Base-by-base conservation (phyloP, 345 rosid species). In the Melastoma malabathricum region DNA sequence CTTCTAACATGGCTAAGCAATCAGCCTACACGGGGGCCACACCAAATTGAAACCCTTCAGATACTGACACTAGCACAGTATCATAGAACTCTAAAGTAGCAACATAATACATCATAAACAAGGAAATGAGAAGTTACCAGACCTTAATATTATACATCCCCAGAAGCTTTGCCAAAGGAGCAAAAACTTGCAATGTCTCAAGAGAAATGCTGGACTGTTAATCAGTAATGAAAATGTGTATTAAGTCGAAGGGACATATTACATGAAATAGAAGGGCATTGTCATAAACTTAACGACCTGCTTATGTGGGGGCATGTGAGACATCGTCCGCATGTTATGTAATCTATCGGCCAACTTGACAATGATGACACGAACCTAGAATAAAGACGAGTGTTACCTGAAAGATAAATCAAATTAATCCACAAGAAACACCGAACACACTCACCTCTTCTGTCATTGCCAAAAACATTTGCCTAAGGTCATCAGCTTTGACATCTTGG, bases 71-170 rank as follows among this genome's bases (percentile, higher is more conserved):
- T 17, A 47, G 18, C 18, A 10, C 15, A 13, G 15, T 2, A 47
- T 47, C 7, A 3, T 16, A 17, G 50, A 47, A 17, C 6, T 16
- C 4, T 20, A 47, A 17, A 18, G 27, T 14, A 31, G 54, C 54
- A 50, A 55, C 16, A 43, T 46, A 55, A 49, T 50, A 10, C 39
- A 57, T 51, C 15, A 23, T 9, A 13, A 57, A 44, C 20, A 18
- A 22, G 45, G 20, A 50, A 23, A 34, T 18, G 27, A 23, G 17
- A 16, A 19, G 17, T 58, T 14, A 0, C 15, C 16, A 31, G 13
- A 92, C 98, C 98, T 92, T 92, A 59, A 92, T 92, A 57, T 86
- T 81, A 77, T 92, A 84, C 96, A 92, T 92, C 63, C 98, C 98
- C 52, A 92, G 70, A 68, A 92, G 70, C 70, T 92, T 92, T 58